Evolutionary conservation across 768 basidiomycete species (phyloP).

Genomic region (Chalciporus pseudorubinellus): DNA sequence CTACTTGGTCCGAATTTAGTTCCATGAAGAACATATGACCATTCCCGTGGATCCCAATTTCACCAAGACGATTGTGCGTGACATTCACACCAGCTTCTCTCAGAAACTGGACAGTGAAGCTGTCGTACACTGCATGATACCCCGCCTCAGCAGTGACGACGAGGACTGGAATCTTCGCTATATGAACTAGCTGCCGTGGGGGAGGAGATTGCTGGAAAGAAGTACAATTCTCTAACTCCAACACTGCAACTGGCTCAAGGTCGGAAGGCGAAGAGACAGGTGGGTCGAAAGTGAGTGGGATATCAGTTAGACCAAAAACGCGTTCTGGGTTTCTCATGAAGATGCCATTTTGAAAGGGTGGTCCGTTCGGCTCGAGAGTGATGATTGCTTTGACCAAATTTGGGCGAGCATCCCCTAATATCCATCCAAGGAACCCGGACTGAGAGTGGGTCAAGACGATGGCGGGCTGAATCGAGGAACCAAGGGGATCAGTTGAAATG

Average conservation of each 20-base stretch:
- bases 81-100: slow-evolving; percentile 44
- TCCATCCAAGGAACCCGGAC: slow-evolving; percentile 48
- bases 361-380: slow-evolving; percentile 49
- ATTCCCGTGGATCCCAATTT: slow-evolving; percentile 49
- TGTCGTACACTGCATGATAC: slow-evolving; percentile 50
- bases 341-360: slow-evolving; percentile 44
- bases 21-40: slow-evolving; percentile 61
- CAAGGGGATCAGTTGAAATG: slow-evolving; percentile 1
- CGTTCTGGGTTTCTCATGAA: slow-evolving; percentile 38
- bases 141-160: slow-evolving; percentile 49
- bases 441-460: slow-evolving; percentile 53
- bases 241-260: slow-evolving; percentile 29
- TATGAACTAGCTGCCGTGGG: slow-evolving; percentile 40
- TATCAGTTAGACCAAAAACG: slow-evolving; percentile 47
- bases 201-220: slow-evolving; percentile 45
- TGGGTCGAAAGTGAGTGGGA: slow-evolving; percentile 44
- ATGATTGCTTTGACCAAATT: slow-evolving; percentile 45
- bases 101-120: slow-evolving; percentile 43
- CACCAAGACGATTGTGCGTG: slow-evolving; percentile 39
- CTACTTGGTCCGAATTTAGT: slow-evolving; percentile 45
- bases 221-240: slow-evolving; percentile 30
- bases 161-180: slow-evolving; percentile 44
- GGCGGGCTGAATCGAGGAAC: slow-evolving; percentile 33
- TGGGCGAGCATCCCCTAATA: slow-evolving; percentile 46
- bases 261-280: slow-evolving; percentile 40